Evolutionary conservation across 805 yeast species (phyloP).

Genomic region (Ogataea naganishii): DNA sequence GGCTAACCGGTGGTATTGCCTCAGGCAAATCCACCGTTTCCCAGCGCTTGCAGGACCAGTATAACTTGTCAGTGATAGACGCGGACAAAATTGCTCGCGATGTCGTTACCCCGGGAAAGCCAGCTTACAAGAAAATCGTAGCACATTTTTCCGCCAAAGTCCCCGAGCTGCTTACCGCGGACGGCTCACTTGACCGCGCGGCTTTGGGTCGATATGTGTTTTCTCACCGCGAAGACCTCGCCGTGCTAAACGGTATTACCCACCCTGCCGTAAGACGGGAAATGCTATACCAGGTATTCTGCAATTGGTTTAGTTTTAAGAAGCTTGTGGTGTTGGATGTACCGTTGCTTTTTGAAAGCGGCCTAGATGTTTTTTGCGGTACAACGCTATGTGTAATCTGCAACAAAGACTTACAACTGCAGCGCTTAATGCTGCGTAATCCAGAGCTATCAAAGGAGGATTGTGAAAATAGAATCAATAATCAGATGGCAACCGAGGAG

Average conservation of each 20-base stretch:
- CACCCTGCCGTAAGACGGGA: slow-evolving; percentile 81
- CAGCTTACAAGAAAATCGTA: slow-evolving; percentile 62
- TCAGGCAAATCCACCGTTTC: slow-evolving; percentile 96
- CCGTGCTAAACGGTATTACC: slow-evolving; percentile 59
- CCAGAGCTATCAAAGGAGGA: slow-evolving; percentile 57
- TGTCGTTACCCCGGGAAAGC: slow-evolving; percentile 72
- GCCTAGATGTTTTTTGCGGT: slow-evolving; percentile 66
- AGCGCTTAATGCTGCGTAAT: slow-evolving; percentile 60
- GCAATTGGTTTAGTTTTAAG: slow-evolving; percentile 49
- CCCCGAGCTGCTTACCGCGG: slow-evolving; percentile 38
- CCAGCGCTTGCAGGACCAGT: slow-evolving; percentile 37
- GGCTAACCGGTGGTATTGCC: slow-evolving; percentile 97
- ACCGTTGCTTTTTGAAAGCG: slow-evolving; percentile 81
- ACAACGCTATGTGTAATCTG: slow-evolving; percentile 61
- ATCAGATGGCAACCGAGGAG: slow-evolving; percentile 64
- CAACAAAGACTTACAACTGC: slow-evolving; percentile 44
- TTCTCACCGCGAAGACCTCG: slow-evolving; percentile 50
- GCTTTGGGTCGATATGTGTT: slow-evolving; percentile 77
- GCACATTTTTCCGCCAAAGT: slow-evolving; percentile 46
- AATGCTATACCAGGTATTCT: slow-evolving; percentile 47
- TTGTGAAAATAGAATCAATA: slow-evolving; percentile 59
- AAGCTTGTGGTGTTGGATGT: slow-evolving; percentile 73
- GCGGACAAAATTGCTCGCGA: slow-evolving; percentile 87
- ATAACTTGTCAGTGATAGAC: slow-evolving; percentile 60
- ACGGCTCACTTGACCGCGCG: slow-evolving; percentile 54